Percentiles rank a stretch among this genome's conserved stretches.
Evolutionary conservation across 228 moss, liverwort and hornwort species (phyloP).

Genomic region (Sphagnum magellanicum): DNA sequence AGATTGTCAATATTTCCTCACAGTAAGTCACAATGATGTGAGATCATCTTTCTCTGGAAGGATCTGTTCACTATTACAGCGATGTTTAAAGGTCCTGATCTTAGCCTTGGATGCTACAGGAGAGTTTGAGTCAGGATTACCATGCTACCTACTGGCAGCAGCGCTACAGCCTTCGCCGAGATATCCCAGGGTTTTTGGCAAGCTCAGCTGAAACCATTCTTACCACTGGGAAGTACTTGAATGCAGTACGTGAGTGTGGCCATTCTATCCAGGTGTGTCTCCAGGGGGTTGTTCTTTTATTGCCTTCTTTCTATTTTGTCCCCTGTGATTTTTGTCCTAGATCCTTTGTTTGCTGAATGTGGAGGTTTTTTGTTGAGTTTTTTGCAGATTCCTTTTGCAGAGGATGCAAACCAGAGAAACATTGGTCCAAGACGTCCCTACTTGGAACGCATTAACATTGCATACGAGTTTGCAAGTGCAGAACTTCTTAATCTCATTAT

Average conservation of each 20-base stretch:
- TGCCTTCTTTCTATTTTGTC: not conserved
- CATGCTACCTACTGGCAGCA: conserved; percentile 91
- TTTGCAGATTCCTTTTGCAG: conserved; percentile 59
- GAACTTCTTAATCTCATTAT: conserved; percentile 77
- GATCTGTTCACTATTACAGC: too few relatives aligned
- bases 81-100: too few relatives aligned
- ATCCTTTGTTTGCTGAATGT: not conserved
- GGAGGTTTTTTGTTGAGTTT: not conserved
- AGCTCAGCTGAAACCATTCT: conserved; percentile 77
- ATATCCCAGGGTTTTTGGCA: conserved; percentile 77
- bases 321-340: not conserved
- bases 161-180: conserved; percentile 79
- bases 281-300: not conserved
- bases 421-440: conserved; percentile 62
- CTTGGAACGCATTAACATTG: conserved; percentile 76
- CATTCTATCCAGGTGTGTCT: conserved; percentile 54
- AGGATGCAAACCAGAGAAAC: conserved; percentile 38
- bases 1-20: too few relatives aligned
- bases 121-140: conserved; percentile 90
- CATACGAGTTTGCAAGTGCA: conserved; percentile 80
- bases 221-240: conserved; percentile 92
- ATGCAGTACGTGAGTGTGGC: conserved; percentile 92
- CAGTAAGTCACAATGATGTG: too few relatives aligned
- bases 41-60: too few relatives aligned
- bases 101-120: conserved; percentile 25